These are phyloP conservation scores for Olyra latifolia DNA, from an alignment of 176 grass and related monocot genomes.

Conservation along the genomic window DNA sequence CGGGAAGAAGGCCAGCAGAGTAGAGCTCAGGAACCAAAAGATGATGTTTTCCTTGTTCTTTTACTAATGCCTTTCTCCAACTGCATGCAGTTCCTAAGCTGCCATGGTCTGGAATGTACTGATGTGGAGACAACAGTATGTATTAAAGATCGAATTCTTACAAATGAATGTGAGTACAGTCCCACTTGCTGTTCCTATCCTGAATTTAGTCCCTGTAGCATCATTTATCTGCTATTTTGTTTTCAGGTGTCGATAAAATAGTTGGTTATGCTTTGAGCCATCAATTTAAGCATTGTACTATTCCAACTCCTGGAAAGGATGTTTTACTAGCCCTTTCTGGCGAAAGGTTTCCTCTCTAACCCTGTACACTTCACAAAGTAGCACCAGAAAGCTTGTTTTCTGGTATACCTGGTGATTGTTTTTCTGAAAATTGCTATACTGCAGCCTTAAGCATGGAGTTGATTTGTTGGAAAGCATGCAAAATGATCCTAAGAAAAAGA, in stretches of 20 bases:
- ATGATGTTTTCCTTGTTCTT: no score
- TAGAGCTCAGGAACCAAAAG: no score
- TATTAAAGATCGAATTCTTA: conserved; percentile 89
- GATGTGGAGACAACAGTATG: conserved; percentile 69
- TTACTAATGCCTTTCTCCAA: conserved; percentile 4
- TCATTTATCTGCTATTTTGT: conserved; percentile 7
- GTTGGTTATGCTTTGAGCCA: conserved; percentile 88
- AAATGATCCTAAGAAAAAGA: conserved; percentile 64
- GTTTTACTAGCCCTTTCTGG: conserved; percentile 51
- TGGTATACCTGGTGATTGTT: conserved; percentile 6
- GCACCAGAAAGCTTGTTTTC: conserved; percentile 26
- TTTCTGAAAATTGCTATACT: conserved; percentile 36
- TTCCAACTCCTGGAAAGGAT: conserved; percentile 47
- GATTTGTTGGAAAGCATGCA: conserved; percentile 75
- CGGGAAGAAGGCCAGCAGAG: no score
- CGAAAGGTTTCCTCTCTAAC: conserved; percentile 63
- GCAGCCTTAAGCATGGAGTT: conserved; percentile 80
- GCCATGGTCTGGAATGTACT: conserved; percentile 67
- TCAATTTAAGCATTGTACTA: conserved; percentile 56
- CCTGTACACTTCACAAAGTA: conserved; percentile 20
- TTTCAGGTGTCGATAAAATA: conserved; percentile 95
- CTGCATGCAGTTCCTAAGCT: conserved; percentile 65
- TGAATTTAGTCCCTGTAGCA: background rate
- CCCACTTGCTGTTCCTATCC: background rate
- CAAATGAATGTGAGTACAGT: conserved; percentile 86